Evolutionary conservation across 768 basidiomycete genomes (phyloP).

Genomic region (Agaricus sinodeliciosus): DNA sequence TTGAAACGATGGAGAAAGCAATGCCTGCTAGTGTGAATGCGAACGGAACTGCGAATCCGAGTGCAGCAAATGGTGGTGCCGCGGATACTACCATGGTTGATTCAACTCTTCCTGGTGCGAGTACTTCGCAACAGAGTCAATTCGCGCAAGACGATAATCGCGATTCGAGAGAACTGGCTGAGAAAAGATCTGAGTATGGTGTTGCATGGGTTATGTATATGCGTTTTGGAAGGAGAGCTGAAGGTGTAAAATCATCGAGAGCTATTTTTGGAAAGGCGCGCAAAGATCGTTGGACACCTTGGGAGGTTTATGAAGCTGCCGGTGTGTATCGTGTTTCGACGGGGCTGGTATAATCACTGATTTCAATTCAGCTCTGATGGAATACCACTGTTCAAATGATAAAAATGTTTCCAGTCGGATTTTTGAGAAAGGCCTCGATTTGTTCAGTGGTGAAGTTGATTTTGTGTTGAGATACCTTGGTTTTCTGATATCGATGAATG

Average conservation of each 20-base stretch:
- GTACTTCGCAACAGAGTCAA: slow-evolving; percentile 6
- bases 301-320: slow-evolving; percentile 92
- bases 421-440: slow-evolving; percentile 88
- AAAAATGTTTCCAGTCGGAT: slow-evolving; percentile 79
- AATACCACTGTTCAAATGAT: slow-evolving; percentile 85
- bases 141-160: slow-evolving; percentile 45
- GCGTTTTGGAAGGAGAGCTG: slow-evolving; percentile 83
- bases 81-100: slow-evolving; percentile 2
- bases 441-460: slow-evolving; percentile 75
- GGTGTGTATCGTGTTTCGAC: slow-evolving; percentile 37
- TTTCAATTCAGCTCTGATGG: slow-evolving; percentile 68
- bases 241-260: slow-evolving; percentile 77
- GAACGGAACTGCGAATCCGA: slow-evolving; percentile 28
- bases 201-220: slow-evolving; percentile 88
- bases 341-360: not conserved
- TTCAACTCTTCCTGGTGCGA: not conserved
- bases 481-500: slow-evolving; percentile 91
- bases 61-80: slow-evolving; percentile 22
- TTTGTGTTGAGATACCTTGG: slow-evolving; percentile 86
- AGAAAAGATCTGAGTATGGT: slow-evolving; percentile 64
- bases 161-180: slow-evolving; percentile 47
- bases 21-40: slow-evolving; percentile 21
- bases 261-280: slow-evolving; percentile 77
- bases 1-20: slow-evolving; percentile 52
- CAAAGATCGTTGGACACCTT: slow-evolving; percentile 67